phyloP scores from a whole-genome alignment of 345 rosid species.

The Citropsis articulata region DNA sequence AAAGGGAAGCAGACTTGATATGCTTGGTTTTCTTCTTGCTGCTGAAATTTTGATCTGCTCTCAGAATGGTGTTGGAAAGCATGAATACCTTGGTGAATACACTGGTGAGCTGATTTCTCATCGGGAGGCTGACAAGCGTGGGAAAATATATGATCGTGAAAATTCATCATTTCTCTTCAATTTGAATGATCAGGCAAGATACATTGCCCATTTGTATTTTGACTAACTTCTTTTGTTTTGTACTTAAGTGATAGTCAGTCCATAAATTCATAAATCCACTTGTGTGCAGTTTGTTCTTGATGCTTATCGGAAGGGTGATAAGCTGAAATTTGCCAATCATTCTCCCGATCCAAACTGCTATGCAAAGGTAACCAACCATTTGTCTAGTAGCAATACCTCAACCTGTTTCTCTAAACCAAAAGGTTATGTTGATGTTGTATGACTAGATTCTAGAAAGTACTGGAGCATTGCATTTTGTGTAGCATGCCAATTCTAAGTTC shows the following conservation, averaged over 20 bases:
- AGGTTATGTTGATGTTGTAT: background rate
- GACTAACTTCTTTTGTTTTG: background rate
- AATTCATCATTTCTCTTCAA: slow-evolving; percentile 97
- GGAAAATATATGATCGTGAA: slow-evolving; percentile 97
- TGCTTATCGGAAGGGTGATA: slow-evolving; percentile 98
- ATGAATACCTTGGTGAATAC: slow-evolving; percentile 96
- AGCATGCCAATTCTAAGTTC: background rate
- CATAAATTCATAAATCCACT: slow-evolving; percentile 6
- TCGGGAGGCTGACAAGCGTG: slow-evolving; percentile 98
- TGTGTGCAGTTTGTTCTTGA: slow-evolving; percentile 89
- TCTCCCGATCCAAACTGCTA: slow-evolving; percentile 98
- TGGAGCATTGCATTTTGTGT: background rate
- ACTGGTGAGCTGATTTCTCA: slow-evolving; percentile 99
- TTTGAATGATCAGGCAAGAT: slow-evolving; percentile 89
- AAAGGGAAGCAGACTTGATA: background rate
- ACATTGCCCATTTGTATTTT: background rate
- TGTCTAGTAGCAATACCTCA: too few relatives aligned
- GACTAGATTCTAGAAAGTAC: background rate
- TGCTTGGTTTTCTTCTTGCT: slow-evolving; percentile 3
- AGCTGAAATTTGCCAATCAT: slow-evolving; percentile 94
- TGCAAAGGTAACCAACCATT: slow-evolving; percentile 63
- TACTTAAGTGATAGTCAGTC: background rate
- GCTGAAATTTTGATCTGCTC: slow-evolving; percentile 17
- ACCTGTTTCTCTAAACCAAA: background rate
- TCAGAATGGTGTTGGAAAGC: slow-evolving; percentile 94